Evolutionary conservation across 371 early-diverging fungal species (phyloP).

Genomic region (Mucor racemosus): DNA sequence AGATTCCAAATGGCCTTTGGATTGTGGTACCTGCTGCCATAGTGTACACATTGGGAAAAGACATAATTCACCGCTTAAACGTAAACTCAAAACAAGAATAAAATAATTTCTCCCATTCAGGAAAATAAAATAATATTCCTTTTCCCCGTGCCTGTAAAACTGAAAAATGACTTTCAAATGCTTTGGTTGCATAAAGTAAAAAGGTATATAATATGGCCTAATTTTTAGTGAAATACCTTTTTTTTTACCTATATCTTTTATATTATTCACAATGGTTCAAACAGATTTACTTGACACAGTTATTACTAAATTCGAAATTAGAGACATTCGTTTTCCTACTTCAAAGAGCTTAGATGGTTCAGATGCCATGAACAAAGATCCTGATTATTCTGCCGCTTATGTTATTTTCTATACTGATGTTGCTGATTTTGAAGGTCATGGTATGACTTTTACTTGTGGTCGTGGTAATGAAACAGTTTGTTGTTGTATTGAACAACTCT

Average conservation of each 20-base stretch:
- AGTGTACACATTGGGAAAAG: constrained; percentile 27
- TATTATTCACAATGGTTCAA: background rate
- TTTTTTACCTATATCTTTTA: background rate
- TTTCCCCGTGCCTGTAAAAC: constrained; percentile 21
- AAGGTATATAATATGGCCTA: background rate
- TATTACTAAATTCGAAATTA: constrained; percentile 50
- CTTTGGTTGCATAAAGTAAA: background rate
- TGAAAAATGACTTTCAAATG: background rate
- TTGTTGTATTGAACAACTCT: constrained; percentile 47
- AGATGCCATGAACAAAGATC: constrained; percentile 62
- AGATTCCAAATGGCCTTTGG: constrained; percentile 51
- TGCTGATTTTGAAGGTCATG: constrained; percentile 42
- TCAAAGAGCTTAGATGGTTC: constrained; percentile 53
- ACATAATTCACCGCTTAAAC: constrained; percentile 29
- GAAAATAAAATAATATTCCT: constrained; percentile 14
- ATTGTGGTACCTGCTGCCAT: constrained; percentile 38
- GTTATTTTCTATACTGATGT: constrained; percentile 52
- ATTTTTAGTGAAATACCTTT: background rate
- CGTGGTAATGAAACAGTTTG: constrained; percentile 56
- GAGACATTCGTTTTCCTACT: constrained; percentile 58
- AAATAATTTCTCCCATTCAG: background rate
- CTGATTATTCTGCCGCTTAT: constrained; percentile 60
- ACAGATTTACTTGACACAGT: constrained; percentile 21
- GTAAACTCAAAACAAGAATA: background rate
- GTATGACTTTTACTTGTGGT: constrained; percentile 58